phyloP scores from a whole-genome alignment of 495 filamentous ascomycete species.

The Neurospora sp. region DNA sequence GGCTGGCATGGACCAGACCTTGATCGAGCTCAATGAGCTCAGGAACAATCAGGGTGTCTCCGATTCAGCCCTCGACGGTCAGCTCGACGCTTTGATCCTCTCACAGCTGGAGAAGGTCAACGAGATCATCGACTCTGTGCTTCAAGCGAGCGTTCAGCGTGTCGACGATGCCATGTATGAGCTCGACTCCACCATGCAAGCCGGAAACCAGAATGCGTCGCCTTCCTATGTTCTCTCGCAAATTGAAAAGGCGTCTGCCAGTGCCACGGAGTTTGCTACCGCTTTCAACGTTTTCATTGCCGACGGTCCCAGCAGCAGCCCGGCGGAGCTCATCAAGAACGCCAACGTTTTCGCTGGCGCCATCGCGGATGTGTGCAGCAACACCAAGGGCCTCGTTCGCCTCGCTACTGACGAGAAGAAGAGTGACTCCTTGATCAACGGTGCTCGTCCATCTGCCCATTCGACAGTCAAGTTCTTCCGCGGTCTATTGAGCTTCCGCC shows the following conservation, averaged over 20 bases:
- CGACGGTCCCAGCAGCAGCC: slow-evolving; percentile 86
- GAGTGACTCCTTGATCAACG: slow-evolving; percentile 69
- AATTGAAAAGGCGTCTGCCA: slow-evolving; percentile 92
- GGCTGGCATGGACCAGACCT: slow-evolving; percentile 89
- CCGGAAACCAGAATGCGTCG: slow-evolving; percentile 94
- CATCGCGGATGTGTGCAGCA: slow-evolving; percentile 86
- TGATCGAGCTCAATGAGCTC: slow-evolving; percentile 83
- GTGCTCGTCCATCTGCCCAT: slow-evolving; percentile 74
- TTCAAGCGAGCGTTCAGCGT: slow-evolving; percentile 85
- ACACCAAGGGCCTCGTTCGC: slow-evolving; percentile 89
- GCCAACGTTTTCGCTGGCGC: slow-evolving; percentile 82
- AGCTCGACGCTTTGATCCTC: slow-evolving; percentile 79
- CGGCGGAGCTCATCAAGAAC: slow-evolving; percentile 86
- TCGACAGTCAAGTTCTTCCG: slow-evolving; percentile 94
- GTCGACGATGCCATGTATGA: slow-evolving; percentile 97
- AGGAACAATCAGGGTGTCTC: slow-evolving; percentile 56
- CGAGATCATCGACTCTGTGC: slow-evolving; percentile 94
- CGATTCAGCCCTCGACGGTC: slow-evolving; percentile 75
- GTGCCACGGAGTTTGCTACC: slow-evolving; percentile 90
- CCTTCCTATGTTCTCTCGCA: slow-evolving; percentile 94
- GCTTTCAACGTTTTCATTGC: slow-evolving; percentile 97
- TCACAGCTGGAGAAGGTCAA: slow-evolving; percentile 85
- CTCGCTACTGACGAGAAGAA: slow-evolving; percentile 95
- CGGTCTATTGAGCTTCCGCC: slow-evolving; percentile 80
- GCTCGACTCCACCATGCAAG: slow-evolving; percentile 93